Percentiles rank a stretch among this genome's conserved stretches.
Evolutionary conservation across 768 basidiomycete species (phyloP).

Genomic region (Termitomyces sp.): DNA sequence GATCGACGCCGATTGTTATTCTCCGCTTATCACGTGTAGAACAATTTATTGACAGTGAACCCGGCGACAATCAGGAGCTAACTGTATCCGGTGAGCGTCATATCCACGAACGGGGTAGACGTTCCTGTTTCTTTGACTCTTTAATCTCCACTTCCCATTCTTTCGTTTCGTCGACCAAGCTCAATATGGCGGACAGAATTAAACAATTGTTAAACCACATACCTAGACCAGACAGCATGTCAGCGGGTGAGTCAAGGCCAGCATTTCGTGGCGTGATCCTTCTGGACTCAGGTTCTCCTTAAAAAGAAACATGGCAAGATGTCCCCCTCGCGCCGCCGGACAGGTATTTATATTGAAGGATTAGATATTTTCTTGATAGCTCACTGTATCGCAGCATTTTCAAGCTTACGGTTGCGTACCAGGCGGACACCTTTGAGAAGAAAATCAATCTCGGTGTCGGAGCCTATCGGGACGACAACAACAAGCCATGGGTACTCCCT

Average conservation of each 20-base stretch:
- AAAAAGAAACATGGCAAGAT: conserved; percentile 63
- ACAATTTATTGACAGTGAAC: background rate
- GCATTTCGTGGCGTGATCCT: background rate
- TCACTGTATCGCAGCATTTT: conserved; percentile 58
- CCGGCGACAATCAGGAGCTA: conserved; percentile 7
- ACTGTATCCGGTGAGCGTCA: conserved; percentile 7
- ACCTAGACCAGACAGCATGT: conserved; percentile 35
- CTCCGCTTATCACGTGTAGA: conserved; percentile 15
- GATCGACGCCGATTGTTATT: background rate
- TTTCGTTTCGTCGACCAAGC: conserved; percentile 7
- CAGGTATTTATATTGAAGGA: conserved; percentile 38
- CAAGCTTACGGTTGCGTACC: conserved; percentile 87
- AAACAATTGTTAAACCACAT: conserved; percentile 58
- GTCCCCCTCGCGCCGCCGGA: conserved; percentile 86
- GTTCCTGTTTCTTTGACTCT: background rate
- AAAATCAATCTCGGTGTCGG: conserved; percentile 94
- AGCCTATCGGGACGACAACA: conserved; percentile 84
- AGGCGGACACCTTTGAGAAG: conserved; percentile 64
- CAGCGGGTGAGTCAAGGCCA: conserved; percentile 40
- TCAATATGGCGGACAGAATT: conserved; percentile 50
- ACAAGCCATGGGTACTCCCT: conserved; percentile 89
- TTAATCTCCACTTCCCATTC: background rate
- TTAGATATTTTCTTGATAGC: background rate
- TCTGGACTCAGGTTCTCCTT: conserved; percentile 5
- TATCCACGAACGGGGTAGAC: conserved; percentile 1